Percentiles rank a stretch among this genome's conserved stretches.
These are phyloP conservation scores for Solanum chacoense DNA, from an alignment of 305 asterid genomes.

Conservation along the genomic window DNA sequence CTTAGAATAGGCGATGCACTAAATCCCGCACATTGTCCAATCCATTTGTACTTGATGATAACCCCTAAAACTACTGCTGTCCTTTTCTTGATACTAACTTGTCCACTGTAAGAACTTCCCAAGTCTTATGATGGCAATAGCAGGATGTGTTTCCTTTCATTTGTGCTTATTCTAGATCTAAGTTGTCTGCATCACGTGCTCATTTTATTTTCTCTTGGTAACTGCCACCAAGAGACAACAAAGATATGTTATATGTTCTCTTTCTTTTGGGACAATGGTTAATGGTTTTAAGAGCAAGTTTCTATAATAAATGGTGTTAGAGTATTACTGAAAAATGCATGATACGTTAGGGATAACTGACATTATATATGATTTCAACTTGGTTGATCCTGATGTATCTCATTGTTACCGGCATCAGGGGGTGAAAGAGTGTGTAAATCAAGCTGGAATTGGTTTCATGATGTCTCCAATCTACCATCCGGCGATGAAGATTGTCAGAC, in stretches of 20 bases:
- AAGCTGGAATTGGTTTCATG: slow-evolving; percentile 90
- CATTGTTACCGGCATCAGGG: slow-evolving; percentile 33
- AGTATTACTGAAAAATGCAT: not conserved
- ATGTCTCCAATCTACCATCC: slow-evolving; percentile 90
- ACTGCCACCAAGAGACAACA: not conserved
- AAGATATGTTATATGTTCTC: not conserved
- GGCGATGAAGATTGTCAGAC: slow-evolving; percentile 81
- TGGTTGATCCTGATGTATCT: not conserved
- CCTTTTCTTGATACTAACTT: not conserved
- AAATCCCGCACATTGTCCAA: not conserved
- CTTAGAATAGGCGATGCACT: not conserved
- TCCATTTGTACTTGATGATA: not conserved
- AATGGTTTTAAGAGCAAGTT: not conserved
- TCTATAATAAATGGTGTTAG: not conserved
- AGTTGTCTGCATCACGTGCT: not conserved
- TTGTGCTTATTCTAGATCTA: not conserved
- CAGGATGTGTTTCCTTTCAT: not conserved
- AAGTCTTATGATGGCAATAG: not conserved
- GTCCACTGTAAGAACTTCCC: not conserved
- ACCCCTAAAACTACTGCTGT: not conserved
- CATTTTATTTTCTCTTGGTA: not conserved
- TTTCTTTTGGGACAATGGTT: not conserved
- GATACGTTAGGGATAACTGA: not conserved
- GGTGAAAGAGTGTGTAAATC: slow-evolving; percentile 51
- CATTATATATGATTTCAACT: not conserved